Conservation (phyloP, 1,284 basidiomycete species). For the Porodaedalea pini region DNA sequence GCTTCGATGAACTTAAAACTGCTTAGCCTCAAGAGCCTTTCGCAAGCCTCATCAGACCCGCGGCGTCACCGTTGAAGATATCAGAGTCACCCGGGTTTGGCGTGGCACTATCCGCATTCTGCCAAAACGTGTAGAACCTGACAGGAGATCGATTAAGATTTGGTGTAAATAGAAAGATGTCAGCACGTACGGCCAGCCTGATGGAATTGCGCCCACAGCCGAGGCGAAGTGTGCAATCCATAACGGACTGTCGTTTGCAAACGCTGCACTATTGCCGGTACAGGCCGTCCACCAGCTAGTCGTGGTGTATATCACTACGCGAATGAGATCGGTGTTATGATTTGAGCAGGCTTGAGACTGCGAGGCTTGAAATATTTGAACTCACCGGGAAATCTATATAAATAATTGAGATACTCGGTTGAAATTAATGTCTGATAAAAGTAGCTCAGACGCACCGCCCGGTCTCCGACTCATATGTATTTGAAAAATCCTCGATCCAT, state of each 20-base stretch:
- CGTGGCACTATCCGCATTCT: conserved; percentile 48
- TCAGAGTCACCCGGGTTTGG: conserved; percentile 55
- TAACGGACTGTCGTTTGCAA: conserved; percentile 49
- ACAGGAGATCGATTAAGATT: background rate
- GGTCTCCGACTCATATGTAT: conserved; percentile 54
- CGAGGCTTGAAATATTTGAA: background rate
- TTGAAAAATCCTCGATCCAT: conserved; percentile 61
- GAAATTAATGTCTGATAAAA: conserved; percentile 18
- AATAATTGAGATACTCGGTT: background rate
- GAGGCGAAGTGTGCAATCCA: conserved; percentile 57
- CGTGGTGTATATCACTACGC: conserved; percentile 56
- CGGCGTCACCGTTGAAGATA: conserved; percentile 46
- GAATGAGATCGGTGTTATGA: background rate
- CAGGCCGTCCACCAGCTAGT: conserved; percentile 68
- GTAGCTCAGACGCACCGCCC: conserved; percentile 36
- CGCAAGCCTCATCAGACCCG: conserved; percentile 32
- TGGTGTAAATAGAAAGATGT: background rate
- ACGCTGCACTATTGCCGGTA: conserved; percentile 53
- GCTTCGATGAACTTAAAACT: no score
- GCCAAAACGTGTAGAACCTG: conserved; percentile 60
- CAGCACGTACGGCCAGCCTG: conserved; percentile 44
- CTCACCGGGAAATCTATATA: conserved; percentile 36
- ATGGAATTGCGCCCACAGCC: conserved; percentile 48
- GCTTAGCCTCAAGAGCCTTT: conserved; percentile 8
- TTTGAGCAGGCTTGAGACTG: background rate